A percentile compares a stretch with the other conserved stretches of the same genome.
These are phyloP conservation scores for Porogramme epimiltina DNA, from an alignment of 1,284 basidiomycete genomes.

Conservation along the genomic window DNA sequence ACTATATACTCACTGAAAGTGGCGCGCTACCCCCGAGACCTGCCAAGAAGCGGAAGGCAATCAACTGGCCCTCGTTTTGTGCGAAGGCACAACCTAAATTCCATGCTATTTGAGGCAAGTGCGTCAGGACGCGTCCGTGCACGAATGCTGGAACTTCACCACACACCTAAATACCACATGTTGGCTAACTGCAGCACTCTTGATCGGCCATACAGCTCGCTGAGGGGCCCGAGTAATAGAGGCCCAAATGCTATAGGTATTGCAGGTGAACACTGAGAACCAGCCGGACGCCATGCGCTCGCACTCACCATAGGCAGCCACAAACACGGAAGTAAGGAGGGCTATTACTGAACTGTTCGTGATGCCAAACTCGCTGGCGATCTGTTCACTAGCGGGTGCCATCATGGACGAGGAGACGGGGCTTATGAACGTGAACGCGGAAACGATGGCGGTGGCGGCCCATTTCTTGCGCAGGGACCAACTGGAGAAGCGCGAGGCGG, in stretches of 20 bases:
- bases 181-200: constrained; percentile 53
- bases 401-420: constrained; percentile 75
- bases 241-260: constrained; percentile 48
- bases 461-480: constrained; percentile 65
- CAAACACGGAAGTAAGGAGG: constrained; percentile 67
- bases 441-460: constrained; percentile 62
- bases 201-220: constrained; percentile 49
- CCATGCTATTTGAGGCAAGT: constrained; percentile 45
- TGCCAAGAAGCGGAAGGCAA: constrained; percentile 67
- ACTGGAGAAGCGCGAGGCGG: constrained; percentile 32
- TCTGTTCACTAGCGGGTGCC: constrained; percentile 59
- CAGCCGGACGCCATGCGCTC: neutral
- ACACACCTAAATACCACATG: constrained; percentile 59
- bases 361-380: constrained; percentile 60
- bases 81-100: constrained; percentile 71
- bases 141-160: neutral
- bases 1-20: constrained; percentile 46
- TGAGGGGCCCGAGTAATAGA: constrained; percentile 55
- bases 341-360: constrained; percentile 53
- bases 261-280: neutral
- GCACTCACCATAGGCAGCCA: constrained; percentile 60
- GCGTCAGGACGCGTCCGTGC: neutral
- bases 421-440: constrained; percentile 65
- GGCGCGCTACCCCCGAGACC: constrained; percentile 69
- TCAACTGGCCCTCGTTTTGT: constrained; percentile 54